Conservation (phyloP, 2,329 filamentous ascomycete genomes). For the Thelonectria olida region DNA sequence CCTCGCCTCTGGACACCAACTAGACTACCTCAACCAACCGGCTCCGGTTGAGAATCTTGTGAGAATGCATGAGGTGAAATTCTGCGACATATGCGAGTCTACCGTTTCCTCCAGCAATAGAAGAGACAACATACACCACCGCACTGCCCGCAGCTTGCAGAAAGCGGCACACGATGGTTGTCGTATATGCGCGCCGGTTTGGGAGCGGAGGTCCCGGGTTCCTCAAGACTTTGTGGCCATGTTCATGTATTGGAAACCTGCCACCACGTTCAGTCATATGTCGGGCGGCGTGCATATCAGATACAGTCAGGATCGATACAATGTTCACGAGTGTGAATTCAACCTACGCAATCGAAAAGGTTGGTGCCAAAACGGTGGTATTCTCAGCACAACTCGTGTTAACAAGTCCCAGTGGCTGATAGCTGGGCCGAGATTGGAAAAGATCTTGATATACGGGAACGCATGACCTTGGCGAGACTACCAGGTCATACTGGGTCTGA, state of each 20-base stretch:
- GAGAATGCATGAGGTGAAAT: background rate
- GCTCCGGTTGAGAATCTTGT: background rate
- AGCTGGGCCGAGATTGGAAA: background rate
- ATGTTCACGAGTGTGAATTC: background rate
- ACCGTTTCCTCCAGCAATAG: background rate
- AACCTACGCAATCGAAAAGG: background rate
- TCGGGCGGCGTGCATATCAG: too few relatives aligned
- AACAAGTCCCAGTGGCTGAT: background rate
- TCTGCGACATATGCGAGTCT: background rate
- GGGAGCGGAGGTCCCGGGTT: background rate
- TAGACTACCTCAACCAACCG: background rate
- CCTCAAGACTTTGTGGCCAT: background rate
- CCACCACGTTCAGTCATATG: background rate
- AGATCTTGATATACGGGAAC: background rate
- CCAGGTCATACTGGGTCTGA: background rate
- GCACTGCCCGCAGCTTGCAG: background rate
- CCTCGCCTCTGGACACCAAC: background rate
- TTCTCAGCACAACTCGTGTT: background rate
- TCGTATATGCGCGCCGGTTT: background rate
- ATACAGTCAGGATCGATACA: background rate
- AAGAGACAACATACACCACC: background rate
- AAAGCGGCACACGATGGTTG: background rate
- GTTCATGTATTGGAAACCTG: background rate
- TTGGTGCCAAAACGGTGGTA: background rate
- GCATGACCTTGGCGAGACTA: background rate